Conservation (phyloP, 2,329 filamentous ascomycete species). For the Curvularia lunata region DNA sequence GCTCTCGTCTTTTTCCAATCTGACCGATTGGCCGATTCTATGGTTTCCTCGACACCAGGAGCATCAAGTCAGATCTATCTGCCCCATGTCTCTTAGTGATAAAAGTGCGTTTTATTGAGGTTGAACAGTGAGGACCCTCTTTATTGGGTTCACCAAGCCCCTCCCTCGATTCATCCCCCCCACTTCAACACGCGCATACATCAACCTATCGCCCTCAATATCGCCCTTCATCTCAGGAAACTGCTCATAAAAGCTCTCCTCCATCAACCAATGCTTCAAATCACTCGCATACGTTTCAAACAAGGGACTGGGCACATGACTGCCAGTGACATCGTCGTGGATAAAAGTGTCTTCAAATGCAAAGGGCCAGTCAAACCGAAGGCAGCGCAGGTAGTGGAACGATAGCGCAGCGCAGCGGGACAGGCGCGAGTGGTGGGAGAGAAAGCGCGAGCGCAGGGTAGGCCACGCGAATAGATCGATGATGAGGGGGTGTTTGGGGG, state of each 20-base stretch:
- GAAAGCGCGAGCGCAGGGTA: background rate
- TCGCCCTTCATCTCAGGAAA: slow-evolving; percentile 41
- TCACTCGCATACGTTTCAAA: background rate
- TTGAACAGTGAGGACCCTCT: too few species aligned
- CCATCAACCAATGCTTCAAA: slow-evolving; percentile 12
- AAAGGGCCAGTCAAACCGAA: background rate
- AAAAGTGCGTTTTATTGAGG: too few species aligned
- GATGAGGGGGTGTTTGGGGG: background rate
- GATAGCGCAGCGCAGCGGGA: background rate
- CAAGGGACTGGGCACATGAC: background rate
- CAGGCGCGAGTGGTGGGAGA: background rate
- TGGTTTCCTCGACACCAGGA: too few species aligned
- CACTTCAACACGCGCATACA: background rate
- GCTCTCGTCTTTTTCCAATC: background rate
- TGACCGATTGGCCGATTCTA: too few species aligned
- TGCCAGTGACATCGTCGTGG: background rate
- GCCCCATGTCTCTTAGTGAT: too few species aligned
- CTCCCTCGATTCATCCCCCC: too few species aligned
- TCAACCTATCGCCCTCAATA: slow-evolving; percentile 37
- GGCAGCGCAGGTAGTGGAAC: background rate
- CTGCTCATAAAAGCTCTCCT: slow-evolving; percentile 32
- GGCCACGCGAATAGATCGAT: background rate
- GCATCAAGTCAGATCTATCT: too few species aligned
- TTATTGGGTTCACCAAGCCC: too few species aligned
- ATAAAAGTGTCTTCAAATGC: background rate